phyloP scores from a whole-genome alignment of 1,139 yeast genomes.

The Geotrichum klebahnii region DNA sequence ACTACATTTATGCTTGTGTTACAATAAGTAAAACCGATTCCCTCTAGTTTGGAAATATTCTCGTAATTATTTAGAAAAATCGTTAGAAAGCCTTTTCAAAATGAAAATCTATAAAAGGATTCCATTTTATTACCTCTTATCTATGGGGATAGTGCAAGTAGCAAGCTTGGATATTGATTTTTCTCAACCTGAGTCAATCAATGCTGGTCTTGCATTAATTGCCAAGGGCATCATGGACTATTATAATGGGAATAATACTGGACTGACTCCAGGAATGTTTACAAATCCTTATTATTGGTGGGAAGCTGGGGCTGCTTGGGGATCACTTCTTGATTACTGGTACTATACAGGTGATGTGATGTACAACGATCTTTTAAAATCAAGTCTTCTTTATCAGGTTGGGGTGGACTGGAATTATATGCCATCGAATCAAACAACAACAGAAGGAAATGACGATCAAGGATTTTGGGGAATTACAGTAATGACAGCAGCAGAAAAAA shows the following conservation, averaged over 20 bases:
- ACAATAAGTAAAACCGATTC: too few species aligned
- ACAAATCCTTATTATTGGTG: slow-evolving; percentile 83
- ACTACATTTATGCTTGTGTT: too few species aligned
- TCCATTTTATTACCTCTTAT: background rate
- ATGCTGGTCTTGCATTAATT: slow-evolving; percentile 50
- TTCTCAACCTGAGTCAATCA: slow-evolving; percentile 29
- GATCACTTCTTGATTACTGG: slow-evolving; percentile 65
- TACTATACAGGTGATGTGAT: slow-evolving; percentile 61
- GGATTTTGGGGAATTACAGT: slow-evolving; percentile 87
- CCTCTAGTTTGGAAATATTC: too few species aligned
- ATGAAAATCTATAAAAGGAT: background rate
- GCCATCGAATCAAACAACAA: slow-evolving; percentile 68
- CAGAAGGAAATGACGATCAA: slow-evolving; percentile 91
- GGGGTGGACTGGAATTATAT: slow-evolving; percentile 67
- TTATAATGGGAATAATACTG: slow-evolving; percentile 69
- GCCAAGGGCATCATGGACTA: slow-evolving; percentile 67
- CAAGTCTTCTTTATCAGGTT: slow-evolving; percentile 59
- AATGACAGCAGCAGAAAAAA: slow-evolving; percentile 78
- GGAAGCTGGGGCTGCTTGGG: slow-evolving; percentile 91
- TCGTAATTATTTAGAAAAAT: too few species aligned
- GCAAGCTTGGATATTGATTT: slow-evolving; percentile 26
- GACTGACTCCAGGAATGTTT: slow-evolving; percentile 68
- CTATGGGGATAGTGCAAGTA: background rate
- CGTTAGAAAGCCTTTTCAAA: slow-evolving; percentile 38
- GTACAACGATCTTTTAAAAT: slow-evolving; percentile 51